phyloP scores from a whole-genome alignment of 768 basidiomycete species.

The Tricholomella constricta region DNA sequence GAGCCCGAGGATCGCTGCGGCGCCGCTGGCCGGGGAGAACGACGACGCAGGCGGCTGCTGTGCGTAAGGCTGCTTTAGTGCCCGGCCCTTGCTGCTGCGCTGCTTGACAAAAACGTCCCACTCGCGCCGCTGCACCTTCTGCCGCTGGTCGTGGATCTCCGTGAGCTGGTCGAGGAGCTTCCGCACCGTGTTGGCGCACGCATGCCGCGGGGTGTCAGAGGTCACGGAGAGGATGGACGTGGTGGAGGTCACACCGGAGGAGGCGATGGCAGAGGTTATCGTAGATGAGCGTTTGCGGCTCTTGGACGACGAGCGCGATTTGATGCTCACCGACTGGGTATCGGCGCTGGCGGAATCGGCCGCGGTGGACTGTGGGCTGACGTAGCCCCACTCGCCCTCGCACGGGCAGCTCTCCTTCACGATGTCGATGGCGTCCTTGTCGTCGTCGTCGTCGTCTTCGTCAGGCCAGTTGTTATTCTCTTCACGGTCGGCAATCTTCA shows the following conservation, averaged over 20 bases:
- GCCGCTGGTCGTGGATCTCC: conserved; percentile 80
- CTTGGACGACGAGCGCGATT: conserved; percentile 55
- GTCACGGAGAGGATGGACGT: conserved; percentile 63
- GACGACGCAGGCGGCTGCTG: conserved; percentile 21
- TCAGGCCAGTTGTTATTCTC: conserved; percentile 81
- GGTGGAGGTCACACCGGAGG: conserved; percentile 31
- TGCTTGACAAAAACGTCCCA: conserved; percentile 90
- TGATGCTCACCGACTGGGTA: conserved; percentile 32
- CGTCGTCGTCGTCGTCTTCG: conserved; percentile 35
- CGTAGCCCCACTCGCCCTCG: conserved; percentile 33
- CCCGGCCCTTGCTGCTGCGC: conserved; percentile 54
- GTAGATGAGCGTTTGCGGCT: conserved; percentile 50
- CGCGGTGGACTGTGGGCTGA: neutral
- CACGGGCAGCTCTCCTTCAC: conserved; percentile 50
- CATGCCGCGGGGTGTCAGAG: conserved; percentile 67
- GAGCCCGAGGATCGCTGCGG: conserved; percentile 69
- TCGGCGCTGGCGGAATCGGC: conserved; percentile 13
- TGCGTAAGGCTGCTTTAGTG: conserved; percentile 33
- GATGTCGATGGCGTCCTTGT: conserved; percentile 41
- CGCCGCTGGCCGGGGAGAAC: conserved; percentile 38
- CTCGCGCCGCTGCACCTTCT: conserved; percentile 65
- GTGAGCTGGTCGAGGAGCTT: conserved; percentile 75
- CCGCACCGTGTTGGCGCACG: conserved; percentile 74
- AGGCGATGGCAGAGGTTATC: conserved; percentile 27
- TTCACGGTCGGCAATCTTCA: conserved; percentile 82